Evolutionary conservation across 2,329 filamentous ascomycete genomes (phyloP).

Genomic region (Pseudopyricularia javanii): DNA sequence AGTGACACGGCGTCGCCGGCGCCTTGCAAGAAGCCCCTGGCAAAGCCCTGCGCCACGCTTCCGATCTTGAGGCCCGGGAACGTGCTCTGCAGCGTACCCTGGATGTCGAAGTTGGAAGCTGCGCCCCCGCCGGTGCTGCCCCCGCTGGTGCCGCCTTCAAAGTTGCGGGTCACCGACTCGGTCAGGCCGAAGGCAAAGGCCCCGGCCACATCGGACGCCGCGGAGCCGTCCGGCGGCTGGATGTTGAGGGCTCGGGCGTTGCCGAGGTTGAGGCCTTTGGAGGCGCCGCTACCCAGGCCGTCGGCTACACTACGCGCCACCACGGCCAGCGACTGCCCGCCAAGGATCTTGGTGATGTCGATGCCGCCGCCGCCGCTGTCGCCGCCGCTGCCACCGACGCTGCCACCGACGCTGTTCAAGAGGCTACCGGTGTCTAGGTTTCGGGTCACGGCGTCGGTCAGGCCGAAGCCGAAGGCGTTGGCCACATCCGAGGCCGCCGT

Average conservation of each 20-base stretch:
- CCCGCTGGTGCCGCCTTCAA: not conserved
- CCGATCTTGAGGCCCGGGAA: conserved; percentile 10
- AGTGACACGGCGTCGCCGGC: conserved; percentile 18
- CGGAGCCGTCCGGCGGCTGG: conserved; percentile 2
- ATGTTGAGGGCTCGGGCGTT: conserved; percentile 4
- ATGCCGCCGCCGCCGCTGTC: not conserved
- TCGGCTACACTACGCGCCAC: conserved; percentile 6
- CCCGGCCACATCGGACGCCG: conserved; percentile 11
- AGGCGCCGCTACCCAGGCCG: conserved; percentile 7
- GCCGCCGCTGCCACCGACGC: not conserved
- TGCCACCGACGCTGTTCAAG: too few species aligned
- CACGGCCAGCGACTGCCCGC: not conserved
- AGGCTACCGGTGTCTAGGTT: conserved; percentile 1
- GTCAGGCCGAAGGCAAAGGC: conserved; percentile 10
- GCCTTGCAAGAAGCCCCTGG: conserved; percentile 21
- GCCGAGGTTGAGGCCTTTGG: conserved; percentile 8
- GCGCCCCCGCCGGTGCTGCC: not conserved
- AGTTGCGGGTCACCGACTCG: not conserved
- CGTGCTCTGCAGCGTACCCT: not conserved
- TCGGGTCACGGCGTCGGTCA: not conserved
- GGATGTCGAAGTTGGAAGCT: not conserved
- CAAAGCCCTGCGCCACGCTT: conserved; percentile 20
- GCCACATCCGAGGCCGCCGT: conserved; percentile 10
- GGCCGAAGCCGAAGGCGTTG: conserved; percentile 10
- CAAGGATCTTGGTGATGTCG: conserved; percentile 3